Evolutionary conservation across 1,139 yeast species (phyloP).

Genomic region (Candida tetrigidarum): DNA sequence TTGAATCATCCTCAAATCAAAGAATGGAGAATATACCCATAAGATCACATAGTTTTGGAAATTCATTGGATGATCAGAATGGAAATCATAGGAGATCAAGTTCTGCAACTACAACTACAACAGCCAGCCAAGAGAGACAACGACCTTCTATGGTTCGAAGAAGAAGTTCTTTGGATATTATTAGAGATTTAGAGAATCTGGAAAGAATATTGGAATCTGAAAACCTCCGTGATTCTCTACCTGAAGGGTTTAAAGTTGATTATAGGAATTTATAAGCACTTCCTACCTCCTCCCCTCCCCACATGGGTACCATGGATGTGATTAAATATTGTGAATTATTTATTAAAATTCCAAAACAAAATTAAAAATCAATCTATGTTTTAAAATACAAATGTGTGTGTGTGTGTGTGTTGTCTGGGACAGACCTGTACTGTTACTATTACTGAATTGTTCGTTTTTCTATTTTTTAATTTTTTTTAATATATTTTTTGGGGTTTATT

Average conservation of each 20-base stretch:
- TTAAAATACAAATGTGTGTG: too few relatives aligned
- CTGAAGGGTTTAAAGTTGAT: constrained; percentile 7
- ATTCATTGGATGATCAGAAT: not conserved
- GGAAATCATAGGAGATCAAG: not conserved
- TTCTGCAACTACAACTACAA: too few relatives aligned
- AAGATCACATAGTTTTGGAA: not conserved
- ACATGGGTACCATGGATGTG: not conserved
- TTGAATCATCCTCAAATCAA: not conserved
- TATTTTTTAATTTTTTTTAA: not conserved
- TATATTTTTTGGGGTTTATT: too few relatives aligned
- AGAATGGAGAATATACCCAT: too few relatives aligned
- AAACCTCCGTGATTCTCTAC: constrained; percentile 1
- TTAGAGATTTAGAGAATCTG: not conserved
- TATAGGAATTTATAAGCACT: not conserved
- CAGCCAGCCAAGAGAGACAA: not conserved
- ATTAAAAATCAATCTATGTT: not conserved
- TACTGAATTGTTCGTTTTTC: not conserved
- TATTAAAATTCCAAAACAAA: not conserved
- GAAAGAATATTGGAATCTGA: not conserved
- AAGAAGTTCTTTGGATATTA: not conserved
- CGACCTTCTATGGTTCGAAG: not conserved
- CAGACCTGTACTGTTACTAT: too few relatives aligned
- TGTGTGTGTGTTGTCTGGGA: too few relatives aligned
- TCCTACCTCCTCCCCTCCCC: not conserved
- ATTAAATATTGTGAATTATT: not conserved